These are phyloP conservation scores for Xylaria sp. DNA, from an alignment of 2,329 filamentous ascomycete species.

Conservation along the genomic window DNA sequence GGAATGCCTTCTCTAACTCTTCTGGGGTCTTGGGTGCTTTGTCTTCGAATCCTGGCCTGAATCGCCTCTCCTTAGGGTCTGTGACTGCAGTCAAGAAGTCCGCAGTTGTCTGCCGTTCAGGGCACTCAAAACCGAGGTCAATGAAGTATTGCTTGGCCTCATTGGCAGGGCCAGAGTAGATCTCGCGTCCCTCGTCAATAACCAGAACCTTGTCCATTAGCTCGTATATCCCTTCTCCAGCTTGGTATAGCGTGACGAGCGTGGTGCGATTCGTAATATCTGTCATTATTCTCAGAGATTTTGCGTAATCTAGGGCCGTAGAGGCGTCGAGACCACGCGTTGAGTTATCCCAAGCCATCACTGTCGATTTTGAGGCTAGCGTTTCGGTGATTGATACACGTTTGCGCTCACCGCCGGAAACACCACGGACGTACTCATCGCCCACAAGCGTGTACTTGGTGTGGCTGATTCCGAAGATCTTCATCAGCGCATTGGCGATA, in stretches of 20 bases:
- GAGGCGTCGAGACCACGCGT: conserved; percentile 83
- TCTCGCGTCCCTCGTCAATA: conserved; percentile 73
- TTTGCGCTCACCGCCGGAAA: conserved; percentile 84
- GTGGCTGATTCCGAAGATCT: conserved; percentile 82
- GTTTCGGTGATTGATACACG: conserved; percentile 84
- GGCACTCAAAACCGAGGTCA: conserved; percentile 72
- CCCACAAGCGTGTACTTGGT: conserved; percentile 80
- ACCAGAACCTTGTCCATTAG: conserved; percentile 83
- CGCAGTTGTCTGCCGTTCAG: conserved; percentile 72
- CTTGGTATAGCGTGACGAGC: conserved; percentile 57
- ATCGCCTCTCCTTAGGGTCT: conserved; percentile 76
- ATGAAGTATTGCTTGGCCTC: conserved; percentile 74
- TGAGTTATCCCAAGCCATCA: conserved; percentile 83
- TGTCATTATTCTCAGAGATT: conserved; percentile 77
- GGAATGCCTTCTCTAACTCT: conserved; percentile 75
- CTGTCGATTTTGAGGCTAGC: conserved; percentile 76
- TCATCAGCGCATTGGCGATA: conserved; percentile 76
- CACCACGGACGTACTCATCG: conserved; percentile 76
- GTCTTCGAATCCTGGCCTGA: conserved; percentile 72
- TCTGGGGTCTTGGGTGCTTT: conserved; percentile 75
- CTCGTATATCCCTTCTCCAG: conserved; percentile 57
- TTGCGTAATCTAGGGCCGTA: conserved; percentile 81
- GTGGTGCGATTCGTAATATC: conserved; percentile 74
- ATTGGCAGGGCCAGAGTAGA: conserved; percentile 71
- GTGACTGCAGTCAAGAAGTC: conserved; percentile 83